Conservation (phyloP, 345 rosid genomes). For the Gossypium bickii region DNA sequence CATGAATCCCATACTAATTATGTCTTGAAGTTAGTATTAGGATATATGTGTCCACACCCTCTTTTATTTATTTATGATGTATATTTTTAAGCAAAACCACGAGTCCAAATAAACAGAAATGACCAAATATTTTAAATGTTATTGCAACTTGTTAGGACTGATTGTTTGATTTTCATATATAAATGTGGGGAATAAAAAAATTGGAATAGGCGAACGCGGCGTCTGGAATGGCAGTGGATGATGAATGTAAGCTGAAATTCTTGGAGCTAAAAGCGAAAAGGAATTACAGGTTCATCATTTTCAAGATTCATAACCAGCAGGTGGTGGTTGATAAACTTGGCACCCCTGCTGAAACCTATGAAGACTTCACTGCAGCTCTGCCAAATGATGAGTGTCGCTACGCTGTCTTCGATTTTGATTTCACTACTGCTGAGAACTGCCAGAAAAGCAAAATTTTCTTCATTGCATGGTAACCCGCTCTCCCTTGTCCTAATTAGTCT, state of each 20-base stretch:
- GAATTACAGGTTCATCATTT: constrained; percentile 68
- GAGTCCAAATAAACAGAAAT: too few species aligned
- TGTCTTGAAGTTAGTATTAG: neutral
- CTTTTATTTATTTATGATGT: too few species aligned
- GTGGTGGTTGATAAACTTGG: constrained; percentile 83
- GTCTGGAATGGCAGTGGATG: constrained; percentile 91
- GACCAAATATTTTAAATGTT: too few species aligned
- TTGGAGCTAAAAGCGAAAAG: constrained; percentile 81
- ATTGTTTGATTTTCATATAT: neutral
- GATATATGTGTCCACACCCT: too few species aligned
- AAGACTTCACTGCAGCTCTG: constrained; percentile 56
- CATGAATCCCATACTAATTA: neutral
- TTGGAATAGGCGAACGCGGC: constrained; percentile 66
- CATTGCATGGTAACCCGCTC: constrained; percentile 68
- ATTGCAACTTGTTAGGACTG: too few species aligned
- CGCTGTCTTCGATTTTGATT: constrained; percentile 80
- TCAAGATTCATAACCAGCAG: constrained; percentile 63
- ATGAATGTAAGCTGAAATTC: constrained; percentile 83
- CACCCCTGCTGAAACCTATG: constrained; percentile 62
- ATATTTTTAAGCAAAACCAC: too few species aligned
- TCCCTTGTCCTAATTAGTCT: too few species aligned
- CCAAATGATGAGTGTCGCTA: constrained; percentile 89
- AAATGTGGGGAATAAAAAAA: neutral
- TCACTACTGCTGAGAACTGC: constrained; percentile 75
- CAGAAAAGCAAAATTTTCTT: constrained; percentile 98